phyloP scores from a whole-genome alignment of 495 filamentous ascomycete genomes.

The Baudoinia panamericana region DNA sequence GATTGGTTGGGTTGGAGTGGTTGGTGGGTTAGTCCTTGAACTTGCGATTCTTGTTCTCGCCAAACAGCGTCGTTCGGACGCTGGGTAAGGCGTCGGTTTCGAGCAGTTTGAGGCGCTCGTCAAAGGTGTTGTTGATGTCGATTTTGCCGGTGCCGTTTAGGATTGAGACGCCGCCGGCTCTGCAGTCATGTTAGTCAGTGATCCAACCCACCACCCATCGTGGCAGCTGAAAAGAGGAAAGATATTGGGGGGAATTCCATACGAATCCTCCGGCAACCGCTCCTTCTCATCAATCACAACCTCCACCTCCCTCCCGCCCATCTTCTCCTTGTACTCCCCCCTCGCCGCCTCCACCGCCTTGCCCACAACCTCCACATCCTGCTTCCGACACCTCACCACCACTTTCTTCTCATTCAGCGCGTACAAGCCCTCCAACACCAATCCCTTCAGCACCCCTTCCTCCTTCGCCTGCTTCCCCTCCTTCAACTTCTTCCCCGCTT shows the following conservation, averaged over 20 bases:
- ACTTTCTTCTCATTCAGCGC: constrained; percentile 69
- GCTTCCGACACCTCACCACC: constrained; percentile 58
- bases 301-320: constrained; percentile 44
- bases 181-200: constrained; percentile 34
- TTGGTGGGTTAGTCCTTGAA: constrained; percentile 82
- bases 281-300: constrained; percentile 68
- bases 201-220: neutral
- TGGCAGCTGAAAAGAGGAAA: constrained; percentile 1
- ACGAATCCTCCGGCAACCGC: constrained; percentile 72
- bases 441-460: constrained; percentile 54
- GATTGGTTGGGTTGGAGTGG: no score
- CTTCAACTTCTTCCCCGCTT: constrained; percentile 52
- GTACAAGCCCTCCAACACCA: constrained; percentile 85
- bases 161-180: constrained; percentile 71
- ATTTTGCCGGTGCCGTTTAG: constrained; percentile 82
- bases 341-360: constrained; percentile 62
- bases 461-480: constrained; percentile 41
- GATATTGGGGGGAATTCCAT: constrained; percentile 36
- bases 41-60: constrained; percentile 80
- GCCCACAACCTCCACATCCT: constrained; percentile 58
- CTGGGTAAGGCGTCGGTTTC: constrained; percentile 73
- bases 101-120: constrained; percentile 75
- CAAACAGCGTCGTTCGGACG: constrained; percentile 75
- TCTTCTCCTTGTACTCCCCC: constrained; percentile 66
- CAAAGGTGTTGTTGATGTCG: constrained; percentile 96